phyloP scores from a whole-genome alignment of 805 yeast genomes.

The Kodamaea kakaduensis region DNA sequence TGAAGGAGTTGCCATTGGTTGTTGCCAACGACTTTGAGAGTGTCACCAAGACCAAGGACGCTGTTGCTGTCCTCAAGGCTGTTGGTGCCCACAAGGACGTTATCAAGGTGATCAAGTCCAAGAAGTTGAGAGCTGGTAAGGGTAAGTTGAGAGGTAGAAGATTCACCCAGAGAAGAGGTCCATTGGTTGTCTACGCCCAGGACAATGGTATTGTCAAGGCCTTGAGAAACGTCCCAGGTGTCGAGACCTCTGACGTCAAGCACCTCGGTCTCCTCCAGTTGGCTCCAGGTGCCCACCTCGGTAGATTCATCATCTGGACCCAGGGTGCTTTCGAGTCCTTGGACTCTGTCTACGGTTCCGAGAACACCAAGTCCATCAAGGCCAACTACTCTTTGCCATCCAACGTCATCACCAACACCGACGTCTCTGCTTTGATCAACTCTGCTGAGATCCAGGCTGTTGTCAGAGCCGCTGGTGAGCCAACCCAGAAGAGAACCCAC shows the following conservation, averaged over 20 bases:
- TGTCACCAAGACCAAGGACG: slow-evolving; percentile 95
- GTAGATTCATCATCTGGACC: slow-evolving; percentile 99
- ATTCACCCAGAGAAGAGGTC: slow-evolving; percentile 99
- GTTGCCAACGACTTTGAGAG: slow-evolving; percentile 91
- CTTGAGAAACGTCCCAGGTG: slow-evolving; percentile 99
- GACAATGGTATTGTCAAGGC: slow-evolving; percentile 98
- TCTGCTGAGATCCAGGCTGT: slow-evolving; percentile 98
- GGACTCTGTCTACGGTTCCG: slow-evolving; percentile 97
- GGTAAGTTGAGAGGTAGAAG: slow-evolving; percentile 99
- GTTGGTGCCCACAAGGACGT: slow-evolving; percentile 99
- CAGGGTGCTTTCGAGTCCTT: slow-evolving; percentile 95
- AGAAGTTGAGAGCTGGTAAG: slow-evolving; percentile 99
- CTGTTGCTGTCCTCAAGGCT: slow-evolving; percentile 96
- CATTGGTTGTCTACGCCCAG: slow-evolving; percentile 95
- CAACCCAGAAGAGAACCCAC: slow-evolving; percentile 96
- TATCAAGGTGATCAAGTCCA: slow-evolving; percentile 95
- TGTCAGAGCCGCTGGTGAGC: slow-evolving; percentile 93
- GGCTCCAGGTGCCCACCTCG: slow-evolving; percentile 99
- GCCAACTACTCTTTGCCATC: slow-evolving; percentile 88
- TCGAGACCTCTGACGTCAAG: slow-evolving; percentile 90
- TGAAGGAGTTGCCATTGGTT: slow-evolving; percentile 98
- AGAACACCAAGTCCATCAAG: slow-evolving; percentile 77
- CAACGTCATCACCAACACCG: slow-evolving; percentile 93
- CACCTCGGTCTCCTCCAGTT: slow-evolving; percentile 94
- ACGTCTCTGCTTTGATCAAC: slow-evolving; percentile 95